Percentiles rank a stretch among this genome's conserved stretches.
phyloP scores from a whole-genome alignment of 495 filamentous ascomycete species.

The Trichodelitschia bisporula region DNA sequence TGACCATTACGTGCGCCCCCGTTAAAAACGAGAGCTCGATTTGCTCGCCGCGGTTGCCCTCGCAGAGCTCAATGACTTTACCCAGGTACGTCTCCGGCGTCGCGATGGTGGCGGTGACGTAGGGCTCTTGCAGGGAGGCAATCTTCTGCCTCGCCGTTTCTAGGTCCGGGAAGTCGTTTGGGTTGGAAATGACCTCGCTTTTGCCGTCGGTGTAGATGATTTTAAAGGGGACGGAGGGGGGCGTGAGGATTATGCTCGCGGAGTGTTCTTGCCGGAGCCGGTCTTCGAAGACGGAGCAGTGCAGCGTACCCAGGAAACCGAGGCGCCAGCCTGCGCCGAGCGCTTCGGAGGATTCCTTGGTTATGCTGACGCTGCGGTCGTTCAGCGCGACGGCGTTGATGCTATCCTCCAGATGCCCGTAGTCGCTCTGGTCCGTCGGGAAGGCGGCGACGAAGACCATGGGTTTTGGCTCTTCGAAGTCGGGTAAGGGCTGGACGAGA shows the following conservation, averaged over 20 bases:
- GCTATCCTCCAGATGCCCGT: conserved; percentile 72
- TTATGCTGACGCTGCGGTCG: conserved; percentile 77
- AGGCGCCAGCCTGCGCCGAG: conserved; percentile 83
- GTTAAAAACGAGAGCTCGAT: conserved; percentile 75
- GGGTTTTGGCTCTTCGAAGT: conserved; percentile 91
- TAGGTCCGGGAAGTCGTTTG: conserved; percentile 59
- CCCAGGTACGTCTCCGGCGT: conserved; percentile 85
- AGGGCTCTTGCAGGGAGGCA: conserved; percentile 57
- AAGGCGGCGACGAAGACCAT: conserved; percentile 99
- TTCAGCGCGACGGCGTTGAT: conserved; percentile 87
- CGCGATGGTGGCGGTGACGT: conserved; percentile 65
- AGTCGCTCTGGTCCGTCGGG: conserved; percentile 70
- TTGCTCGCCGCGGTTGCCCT: conserved; percentile 68
- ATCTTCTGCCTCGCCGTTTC: conserved; percentile 34
- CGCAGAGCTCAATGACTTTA: conserved; percentile 85
- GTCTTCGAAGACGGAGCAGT: conserved; percentile 96
- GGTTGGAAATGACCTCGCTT: conserved; percentile 56
- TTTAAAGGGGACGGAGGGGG: conserved; percentile 80
- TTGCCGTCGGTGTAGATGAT: conserved; percentile 50
- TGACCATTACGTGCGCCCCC: conserved; percentile 81
- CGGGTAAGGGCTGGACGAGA: conserved; percentile 54
- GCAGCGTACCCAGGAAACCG: conserved; percentile 85
- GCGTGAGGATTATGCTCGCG: conserved; percentile 87
- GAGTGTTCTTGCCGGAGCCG: conserved; percentile 88
- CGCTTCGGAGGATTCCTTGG: conserved; percentile 83